phyloP scores from a whole-genome alignment of 2,329 filamentous ascomycete species.

The Allantophomopsis cytisporea region DNA sequence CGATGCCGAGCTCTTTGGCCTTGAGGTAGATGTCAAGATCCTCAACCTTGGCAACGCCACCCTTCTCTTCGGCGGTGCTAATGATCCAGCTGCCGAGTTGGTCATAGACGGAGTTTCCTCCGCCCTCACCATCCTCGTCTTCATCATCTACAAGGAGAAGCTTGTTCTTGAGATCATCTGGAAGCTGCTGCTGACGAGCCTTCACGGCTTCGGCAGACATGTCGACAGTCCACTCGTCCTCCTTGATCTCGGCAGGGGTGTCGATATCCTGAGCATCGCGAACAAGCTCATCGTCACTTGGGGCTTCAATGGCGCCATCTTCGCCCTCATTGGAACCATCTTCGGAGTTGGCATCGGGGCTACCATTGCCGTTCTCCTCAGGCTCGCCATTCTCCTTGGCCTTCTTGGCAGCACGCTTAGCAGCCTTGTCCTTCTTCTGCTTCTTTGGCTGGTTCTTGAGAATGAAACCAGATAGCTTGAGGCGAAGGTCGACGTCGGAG shows the following conservation, averaged over 20 bases:
- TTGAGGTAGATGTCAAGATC: constrained; percentile 92
- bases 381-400: constrained; percentile 54
- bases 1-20: constrained; percentile 90
- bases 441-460: constrained; percentile 88
- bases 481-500: constrained; percentile 77
- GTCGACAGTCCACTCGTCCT: constrained; percentile 92
- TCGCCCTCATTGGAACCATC: constrained; percentile 38
- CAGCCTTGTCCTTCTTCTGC: constrained; percentile 95
- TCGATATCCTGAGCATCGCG: constrained; percentile 66
- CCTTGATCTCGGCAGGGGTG: constrained; percentile 52
- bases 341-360: constrained; percentile 52
- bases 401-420: constrained; percentile 79
- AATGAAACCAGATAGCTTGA: constrained; percentile 96
- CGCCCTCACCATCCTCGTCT: constrained; percentile 67
- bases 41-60: constrained; percentile 64
- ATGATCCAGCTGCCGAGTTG: constrained; percentile 89
- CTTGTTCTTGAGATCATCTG: constrained; percentile 88
- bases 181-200: constrained; percentile 83
- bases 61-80: constrained; percentile 55
- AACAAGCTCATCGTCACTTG: constrained; percentile 85
- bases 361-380: constrained; percentile 37
- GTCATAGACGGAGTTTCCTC: constrained; percentile 69
- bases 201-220: constrained; percentile 92
- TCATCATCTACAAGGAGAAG: constrained; percentile 70
- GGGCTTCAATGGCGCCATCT: constrained; percentile 47